Base-by-base conservation (phyloP, 1,284 basidiomycete species). In the Testicularia cyperi region DNA sequence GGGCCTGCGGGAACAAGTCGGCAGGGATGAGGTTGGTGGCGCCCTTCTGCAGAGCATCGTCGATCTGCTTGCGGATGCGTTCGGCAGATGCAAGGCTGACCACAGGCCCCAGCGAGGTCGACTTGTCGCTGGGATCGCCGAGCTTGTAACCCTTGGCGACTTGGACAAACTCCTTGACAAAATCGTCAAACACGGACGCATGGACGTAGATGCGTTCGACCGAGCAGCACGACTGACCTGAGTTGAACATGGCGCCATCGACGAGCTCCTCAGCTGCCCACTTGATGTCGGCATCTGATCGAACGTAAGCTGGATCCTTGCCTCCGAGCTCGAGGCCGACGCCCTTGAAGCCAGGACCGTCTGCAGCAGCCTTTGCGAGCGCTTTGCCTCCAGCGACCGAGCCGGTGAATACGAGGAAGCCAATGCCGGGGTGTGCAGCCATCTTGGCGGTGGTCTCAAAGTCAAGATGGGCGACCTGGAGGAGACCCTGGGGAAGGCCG, bases 171-270 rank as follows among this genome's bases (percentile, higher is more conserved):
- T 83, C 81, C n/a, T 81, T 72, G 7, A 96, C 85, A 63, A 97
- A 95, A 4, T 80, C 74, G 57, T 92, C 88, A 70, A 86, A 92
- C 13, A 94, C 78, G 0, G 82, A 80, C 63, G 90, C 85, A 68
- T 96, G 90, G 10, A 95, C 92, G 76, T 96, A 97, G 42, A 97
- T 91, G 20, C 92, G 84, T 86, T 96, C 80, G 58, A 94, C 80
- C 0, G 86, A 83, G 70, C 90, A 92, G 74, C 90, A 92, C 61
- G 88, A 90, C 77, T 96, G 92, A 1, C 92, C 92, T 13, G 91
- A 91, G 78, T 96, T 96, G 82, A 91, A 97, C 79, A 92, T 85
- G 21, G 90, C 87, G 83, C 91, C 92, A 78, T 97, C 92, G 3
- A 92, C 91, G 9, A 96, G 82, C 73, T 96, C 86, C 19, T 83